Base-by-base conservation (phyloP, 1,284 basidiomycete genomes). In the Ceratobasidium theobromae region DNA sequence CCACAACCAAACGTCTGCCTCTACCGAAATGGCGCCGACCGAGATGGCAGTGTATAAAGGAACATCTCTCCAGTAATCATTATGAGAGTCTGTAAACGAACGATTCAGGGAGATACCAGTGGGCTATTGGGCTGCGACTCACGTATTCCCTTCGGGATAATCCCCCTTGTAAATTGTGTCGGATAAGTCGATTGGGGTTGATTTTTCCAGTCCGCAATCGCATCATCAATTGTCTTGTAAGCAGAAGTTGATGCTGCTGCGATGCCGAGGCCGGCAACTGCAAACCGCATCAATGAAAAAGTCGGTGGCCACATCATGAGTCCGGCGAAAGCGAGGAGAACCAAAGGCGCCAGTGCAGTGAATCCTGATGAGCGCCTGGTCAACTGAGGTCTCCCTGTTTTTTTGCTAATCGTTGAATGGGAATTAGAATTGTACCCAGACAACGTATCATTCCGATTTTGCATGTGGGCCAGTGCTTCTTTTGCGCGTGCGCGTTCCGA, bases 141-240 rank as follows among this genome's bases (percentile, higher is more conserved):
- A 62, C 58, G 58, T 51, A 62, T 62, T 21, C 58, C 58, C 48
- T 62, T 62, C n/a, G 58, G 58, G 23, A 62, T 51, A 51, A 62
- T 62, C 33, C 58, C 58, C 35, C 58, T 51, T 14, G 58, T 62
- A 21, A 58, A 62, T 23, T 51, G 45, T 5, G 58, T 62, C 8
- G 58, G 58, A 49, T 62, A 62, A 2, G 46, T 62, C 33, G 58
- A 30, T 46, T 62, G 58, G 12, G 58, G 58, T 18, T 62, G 58
- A 28, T 62, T 62, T 28, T 62, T 62, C 58, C 58, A 62, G 28
- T 62, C 58, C 9, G 46, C n/a, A 38, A 62, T 62, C 23, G 48
- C 58, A 1, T 62, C 58, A 5, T 46, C 58, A 27, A 62, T 62
- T 4, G 45, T 62, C 16, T 41, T 49, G 25, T 62, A 62, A 3